These are phyloP conservation scores for Tuber aestivum DNA, from an alignment of 495 filamentous ascomycete genomes.

Conservation along the genomic window DNA sequence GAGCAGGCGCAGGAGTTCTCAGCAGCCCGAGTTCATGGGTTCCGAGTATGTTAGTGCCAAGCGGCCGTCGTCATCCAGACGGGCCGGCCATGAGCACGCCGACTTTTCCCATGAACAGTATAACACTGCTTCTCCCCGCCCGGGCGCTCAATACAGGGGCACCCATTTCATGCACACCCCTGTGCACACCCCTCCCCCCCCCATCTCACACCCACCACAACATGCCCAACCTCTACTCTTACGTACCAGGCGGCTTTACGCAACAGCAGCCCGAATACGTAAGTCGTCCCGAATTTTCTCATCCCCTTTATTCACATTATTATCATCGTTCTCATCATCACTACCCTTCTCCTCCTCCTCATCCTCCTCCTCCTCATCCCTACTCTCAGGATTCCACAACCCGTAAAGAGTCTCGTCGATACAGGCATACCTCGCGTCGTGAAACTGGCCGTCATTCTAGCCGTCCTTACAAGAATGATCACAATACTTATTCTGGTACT, in stretches of 20 bases:
- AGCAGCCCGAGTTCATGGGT: conserved; percentile 32
- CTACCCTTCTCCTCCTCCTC: conserved; percentile 16
- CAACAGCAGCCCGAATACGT: conserved; percentile 41
- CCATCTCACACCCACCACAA: conserved; percentile 38
- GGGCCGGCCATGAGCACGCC: conserved; percentile 32
- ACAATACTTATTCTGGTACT: conserved; percentile 17
- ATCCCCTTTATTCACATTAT: conserved; percentile 15
- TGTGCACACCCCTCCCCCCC: conserved; percentile 42
- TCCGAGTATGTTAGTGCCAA: conserved; percentile 37
- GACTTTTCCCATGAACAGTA: conserved; percentile 38
- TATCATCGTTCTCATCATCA: conserved; percentile 12
- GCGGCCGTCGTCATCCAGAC: conserved; percentile 40
- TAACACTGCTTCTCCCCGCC: conserved; percentile 37
- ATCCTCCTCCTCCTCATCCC: conserved; percentile 17
- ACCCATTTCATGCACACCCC: conserved; percentile 38
- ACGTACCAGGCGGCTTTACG: conserved; percentile 42
- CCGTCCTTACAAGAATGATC: not conserved
- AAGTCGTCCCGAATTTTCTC: conserved; percentile 33
- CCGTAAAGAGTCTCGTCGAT: not conserved
- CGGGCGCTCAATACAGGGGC: conserved; percentile 32
- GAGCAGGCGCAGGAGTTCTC: conserved; percentile 34
- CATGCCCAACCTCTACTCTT: conserved; percentile 41
- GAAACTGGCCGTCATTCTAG: not conserved
- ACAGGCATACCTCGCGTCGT: not conserved
- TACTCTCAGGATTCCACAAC: not conserved